These are phyloP conservation scores for Globisporangium cylindrosporum DNA, from an alignment of 352 stramenopile species.

Conservation along the genomic window DNA sequence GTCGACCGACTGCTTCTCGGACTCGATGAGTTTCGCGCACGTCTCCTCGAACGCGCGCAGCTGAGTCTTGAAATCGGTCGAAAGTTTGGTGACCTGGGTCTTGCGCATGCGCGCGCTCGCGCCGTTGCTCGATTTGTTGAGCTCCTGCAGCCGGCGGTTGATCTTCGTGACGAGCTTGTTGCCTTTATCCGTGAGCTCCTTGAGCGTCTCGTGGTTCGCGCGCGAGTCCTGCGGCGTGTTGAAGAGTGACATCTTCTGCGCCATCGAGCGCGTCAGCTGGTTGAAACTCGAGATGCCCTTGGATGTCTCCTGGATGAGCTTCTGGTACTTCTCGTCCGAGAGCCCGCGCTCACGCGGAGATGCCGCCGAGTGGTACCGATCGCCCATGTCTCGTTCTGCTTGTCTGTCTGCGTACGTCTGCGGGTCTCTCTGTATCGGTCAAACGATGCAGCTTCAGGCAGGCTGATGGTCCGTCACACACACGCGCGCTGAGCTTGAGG, in stretches of 20 bases:
- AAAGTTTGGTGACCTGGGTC: constrained; percentile 79
- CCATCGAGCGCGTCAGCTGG: constrained; percentile 79
- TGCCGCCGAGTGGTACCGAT: constrained; percentile 60
- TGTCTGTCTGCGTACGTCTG: not conserved
- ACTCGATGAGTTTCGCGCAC: constrained; percentile 61
- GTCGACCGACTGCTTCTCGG: constrained; percentile 72
- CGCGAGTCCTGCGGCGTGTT: constrained; percentile 81
- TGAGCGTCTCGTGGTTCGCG: constrained; percentile 78
- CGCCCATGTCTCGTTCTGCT: constrained; percentile 36
- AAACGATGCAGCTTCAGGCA: not conserved
- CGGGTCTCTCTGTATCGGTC: not conserved
- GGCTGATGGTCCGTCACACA: not conserved
- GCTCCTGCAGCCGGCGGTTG: constrained; percentile 70
- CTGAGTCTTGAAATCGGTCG: constrained; percentile 83
- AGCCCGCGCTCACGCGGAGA: constrained; percentile 44
- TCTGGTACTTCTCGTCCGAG: constrained; percentile 64
- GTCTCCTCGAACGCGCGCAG: constrained; percentile 72
- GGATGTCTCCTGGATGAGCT: constrained; percentile 77
- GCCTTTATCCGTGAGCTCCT: constrained; percentile 79
- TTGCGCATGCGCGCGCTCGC: constrained; percentile 48
- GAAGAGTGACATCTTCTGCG: constrained; percentile 86
- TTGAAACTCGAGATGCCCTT: constrained; percentile 88
- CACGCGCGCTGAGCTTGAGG: not conserved
- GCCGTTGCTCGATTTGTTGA: constrained; percentile 57
- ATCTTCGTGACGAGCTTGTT: constrained; percentile 81